Percentiles rank a stretch among this genome's conserved stretches.
Conservation (phyloP, 2,329 filamentous ascomycete genomes). For the Stagonosporopsis rhizophila region DNA sequence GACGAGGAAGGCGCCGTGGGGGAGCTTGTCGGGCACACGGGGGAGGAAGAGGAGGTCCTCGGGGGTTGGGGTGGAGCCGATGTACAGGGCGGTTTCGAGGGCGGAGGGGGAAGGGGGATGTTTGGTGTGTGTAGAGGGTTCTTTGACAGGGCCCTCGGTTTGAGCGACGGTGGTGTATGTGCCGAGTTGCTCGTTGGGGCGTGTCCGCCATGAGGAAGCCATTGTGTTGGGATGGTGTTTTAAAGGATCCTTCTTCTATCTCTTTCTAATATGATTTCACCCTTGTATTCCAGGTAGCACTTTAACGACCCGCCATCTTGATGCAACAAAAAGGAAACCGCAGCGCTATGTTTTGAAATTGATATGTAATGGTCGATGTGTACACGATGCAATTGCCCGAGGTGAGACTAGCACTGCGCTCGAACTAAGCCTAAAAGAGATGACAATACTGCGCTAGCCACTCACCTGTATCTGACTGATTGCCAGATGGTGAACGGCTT, state of each 20-base stretch:
- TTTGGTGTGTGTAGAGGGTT: slow-evolving; percentile 27
- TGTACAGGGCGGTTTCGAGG: slow-evolving; percentile 18
- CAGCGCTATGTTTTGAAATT: neutral
- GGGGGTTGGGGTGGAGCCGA: slow-evolving; percentile 35
- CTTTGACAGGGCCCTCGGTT: slow-evolving; percentile 29
- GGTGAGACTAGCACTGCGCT: slow-evolving; percentile 11
- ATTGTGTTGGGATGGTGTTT: slow-evolving; percentile 17
- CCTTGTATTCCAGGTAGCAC: too few species aligned
- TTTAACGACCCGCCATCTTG: neutral
- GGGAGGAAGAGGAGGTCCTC: slow-evolving; percentile 38
- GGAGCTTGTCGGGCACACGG: slow-evolving; percentile 54
- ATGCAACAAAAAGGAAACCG: neutral
- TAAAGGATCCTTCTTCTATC: neutral
- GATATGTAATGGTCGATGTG: neutral
- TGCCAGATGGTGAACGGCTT: neutral
- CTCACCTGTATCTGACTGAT: neutral
- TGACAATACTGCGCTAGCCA: slow-evolving; percentile 3
- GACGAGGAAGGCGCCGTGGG: slow-evolving; percentile 55
- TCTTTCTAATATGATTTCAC: neutral
- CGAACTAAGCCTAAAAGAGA: slow-evolving; percentile 3
- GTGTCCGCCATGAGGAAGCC: slow-evolving; percentile 31
- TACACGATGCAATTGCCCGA: slow-evolving; percentile 18
- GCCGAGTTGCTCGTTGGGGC: slow-evolving; percentile 27
- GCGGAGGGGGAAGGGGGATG: neutral
- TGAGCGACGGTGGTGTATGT: slow-evolving; percentile 45